Conservation (phyloP, 2,329 filamentous ascomycete species). For the Hypoxylon sp. region DNA sequence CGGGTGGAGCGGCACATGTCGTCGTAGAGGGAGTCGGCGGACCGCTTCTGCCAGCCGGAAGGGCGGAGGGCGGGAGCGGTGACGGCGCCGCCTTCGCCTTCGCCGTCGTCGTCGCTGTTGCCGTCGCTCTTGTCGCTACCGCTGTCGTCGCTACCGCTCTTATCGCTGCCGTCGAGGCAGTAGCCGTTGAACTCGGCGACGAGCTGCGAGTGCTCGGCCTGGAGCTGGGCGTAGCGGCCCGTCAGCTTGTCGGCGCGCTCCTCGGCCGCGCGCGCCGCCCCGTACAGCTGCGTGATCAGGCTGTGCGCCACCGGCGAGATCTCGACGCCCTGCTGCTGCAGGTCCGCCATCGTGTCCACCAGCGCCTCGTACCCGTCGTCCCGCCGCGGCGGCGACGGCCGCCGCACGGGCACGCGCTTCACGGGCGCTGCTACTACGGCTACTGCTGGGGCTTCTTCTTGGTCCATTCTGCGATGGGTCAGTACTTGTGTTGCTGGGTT, state of each 20-base stretch:
- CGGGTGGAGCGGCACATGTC: not conserved
- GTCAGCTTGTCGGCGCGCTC: not conserved
- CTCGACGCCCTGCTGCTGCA: not conserved
- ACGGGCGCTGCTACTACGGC: too few species aligned
- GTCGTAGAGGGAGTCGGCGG: not conserved
- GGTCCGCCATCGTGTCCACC: slow-evolving; percentile 9
- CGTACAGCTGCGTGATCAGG: slow-evolving; percentile 1
- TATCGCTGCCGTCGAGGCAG: not conserved
- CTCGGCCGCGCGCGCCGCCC: not conserved
- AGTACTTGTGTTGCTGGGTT: too few species aligned
- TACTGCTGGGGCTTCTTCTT: too few species aligned
- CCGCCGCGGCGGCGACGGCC: not conserved
- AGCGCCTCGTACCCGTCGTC: not conserved
- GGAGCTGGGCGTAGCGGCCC: not conserved
- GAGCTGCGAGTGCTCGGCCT: slow-evolving; percentile 3
- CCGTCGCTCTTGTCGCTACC: too few species aligned
- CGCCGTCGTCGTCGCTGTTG: too few species aligned
- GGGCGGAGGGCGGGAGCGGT: too few species aligned
- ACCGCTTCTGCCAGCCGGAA: not conserved
- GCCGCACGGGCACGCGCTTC: too few species aligned
- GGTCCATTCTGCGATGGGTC: too few species aligned
- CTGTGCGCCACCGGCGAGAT: not conserved
- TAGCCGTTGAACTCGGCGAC: slow-evolving; percentile 3
- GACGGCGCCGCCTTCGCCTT: too few species aligned
- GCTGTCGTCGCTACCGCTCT: too few species aligned